These are phyloP conservation scores for Ichthyophthirius multifiliis DNA, from an alignment of 169 alveolate species.

Conservation along the genomic window DNA sequence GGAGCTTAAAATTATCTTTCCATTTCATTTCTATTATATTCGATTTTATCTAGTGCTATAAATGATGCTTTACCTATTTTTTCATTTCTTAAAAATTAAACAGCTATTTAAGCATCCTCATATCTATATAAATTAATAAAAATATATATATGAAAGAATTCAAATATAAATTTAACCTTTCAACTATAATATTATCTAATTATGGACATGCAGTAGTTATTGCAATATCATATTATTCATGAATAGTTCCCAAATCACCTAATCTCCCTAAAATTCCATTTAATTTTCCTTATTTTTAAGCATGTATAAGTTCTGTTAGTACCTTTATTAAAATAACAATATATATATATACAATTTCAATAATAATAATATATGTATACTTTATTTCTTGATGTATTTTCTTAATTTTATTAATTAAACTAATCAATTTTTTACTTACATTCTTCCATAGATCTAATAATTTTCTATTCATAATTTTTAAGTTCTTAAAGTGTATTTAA, in stretches of 20 bases:
- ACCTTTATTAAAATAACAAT: conserved; percentile 44
- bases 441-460: conserved; percentile 64
- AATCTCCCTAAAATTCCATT: conserved; percentile 89
- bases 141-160: background rate
- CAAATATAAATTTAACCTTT: conserved; percentile 27
- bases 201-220: conserved; percentile 86
- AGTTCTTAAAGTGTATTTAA: conserved; percentile 23
- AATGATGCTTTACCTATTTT: conserved; percentile 89
- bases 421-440: conserved; percentile 43
- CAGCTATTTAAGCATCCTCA: conserved; percentile 85
- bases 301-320: conserved; percentile 48
- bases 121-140: conserved; percentile 35
- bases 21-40: conserved; percentile 20
- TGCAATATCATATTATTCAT: conserved; percentile 87
- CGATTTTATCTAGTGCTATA: conserved; percentile 65
- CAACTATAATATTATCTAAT: conserved; percentile 90
- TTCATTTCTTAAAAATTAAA: conserved; percentile 84
- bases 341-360: conserved; percentile 44
- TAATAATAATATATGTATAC: background rate
- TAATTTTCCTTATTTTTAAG: conserved; percentile 68
- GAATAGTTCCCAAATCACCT: conserved; percentile 92
- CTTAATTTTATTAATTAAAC: conserved; percentile 31
- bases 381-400: conserved; percentile 13
- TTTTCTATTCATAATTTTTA: conserved; percentile 59
- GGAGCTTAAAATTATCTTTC: conserved; percentile 47